Base-by-base conservation (phyloP, 805 yeast species). In the Metschnikowia aberdeeniae region DNA sequence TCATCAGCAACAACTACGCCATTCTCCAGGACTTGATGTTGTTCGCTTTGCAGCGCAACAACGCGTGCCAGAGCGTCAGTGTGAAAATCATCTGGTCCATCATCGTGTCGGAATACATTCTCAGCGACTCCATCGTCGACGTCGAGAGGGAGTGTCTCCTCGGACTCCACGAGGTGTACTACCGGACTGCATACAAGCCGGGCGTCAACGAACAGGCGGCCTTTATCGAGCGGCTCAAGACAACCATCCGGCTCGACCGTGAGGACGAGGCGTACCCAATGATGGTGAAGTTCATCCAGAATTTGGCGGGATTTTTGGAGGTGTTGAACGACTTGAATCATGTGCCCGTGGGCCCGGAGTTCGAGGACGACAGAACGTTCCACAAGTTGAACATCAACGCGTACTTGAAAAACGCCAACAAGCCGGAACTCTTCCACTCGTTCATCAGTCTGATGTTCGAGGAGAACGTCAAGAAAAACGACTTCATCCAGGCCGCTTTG, bases 311-410 rank as follows among this genome's bases (percentile, higher is more conserved):
- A 20, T 86, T 86, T 63, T 64, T 87, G 46, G 79, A 74, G 43
- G 78, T 81, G 12, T 72, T 86, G 57, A 74, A 79, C 49, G 88
- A 86, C 56, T 76, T 85, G 55, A 78, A 78, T 54, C 76, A 78
- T 46, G 88, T 89, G 46, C 96, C 96, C 11, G 76, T 74, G 38
- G 89, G 89, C 14, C 82, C 82, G 34, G 95, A 88, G 57, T 89
- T 85, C 63, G 92, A 86, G 56, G 92, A 86, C 61, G 96, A 89
- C 63, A 73, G 96, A 57, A 82, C 89, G 5, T 84, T 86, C 76
- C 86, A 84, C 60, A 80, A 80, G 48, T 72, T 89, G 59, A 84
- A 83, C 56, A 82, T 88, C 56, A 78, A 86, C 50, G 82, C 89
- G 34, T 87, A 80, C 64, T 72, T 89, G 62, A 77, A 84, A 73